phyloP scores from a whole-genome alignment of 2,329 filamentous ascomycete genomes.

The Ilyonectria mors-panacis region DNA sequence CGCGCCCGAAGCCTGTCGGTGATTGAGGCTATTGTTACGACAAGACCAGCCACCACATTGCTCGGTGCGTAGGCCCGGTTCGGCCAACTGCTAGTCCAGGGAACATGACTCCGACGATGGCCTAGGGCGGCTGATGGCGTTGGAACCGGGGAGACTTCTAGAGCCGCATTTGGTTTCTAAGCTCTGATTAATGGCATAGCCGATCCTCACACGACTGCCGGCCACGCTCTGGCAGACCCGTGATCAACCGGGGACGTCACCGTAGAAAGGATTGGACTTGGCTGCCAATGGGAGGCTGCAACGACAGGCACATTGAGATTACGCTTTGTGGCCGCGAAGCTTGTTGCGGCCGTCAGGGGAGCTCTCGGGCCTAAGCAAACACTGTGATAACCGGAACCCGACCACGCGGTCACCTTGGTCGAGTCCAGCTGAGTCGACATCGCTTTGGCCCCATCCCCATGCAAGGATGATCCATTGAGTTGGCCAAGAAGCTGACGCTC shows the following conservation, averaged over 20 bases:
- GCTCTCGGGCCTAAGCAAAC: constrained; percentile 23
- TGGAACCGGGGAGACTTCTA: not conserved
- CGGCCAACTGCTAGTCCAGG: constrained; percentile 10
- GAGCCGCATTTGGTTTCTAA: constrained; percentile 41
- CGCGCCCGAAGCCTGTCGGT: not conserved
- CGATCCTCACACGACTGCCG: constrained; percentile 11
- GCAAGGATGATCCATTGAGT: constrained; percentile 16
- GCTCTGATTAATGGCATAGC: constrained; percentile 34
- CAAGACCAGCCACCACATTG: too few species aligned
- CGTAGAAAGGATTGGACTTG: constrained; percentile 24
- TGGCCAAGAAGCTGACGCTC: constrained; percentile 20
- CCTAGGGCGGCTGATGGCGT: constrained; percentile 16
- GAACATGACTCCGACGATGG: not conserved
- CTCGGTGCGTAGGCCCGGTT: not conserved
- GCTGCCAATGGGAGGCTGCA: constrained; percentile 34
- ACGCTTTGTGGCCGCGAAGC: constrained; percentile 40
- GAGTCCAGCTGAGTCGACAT: constrained; percentile 17
- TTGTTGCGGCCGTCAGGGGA: constrained; percentile 39
- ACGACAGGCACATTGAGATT: constrained; percentile 32
- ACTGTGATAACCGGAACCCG: constrained; percentile 40
- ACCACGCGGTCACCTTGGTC: not conserved
- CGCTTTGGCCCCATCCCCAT: constrained; percentile 13
- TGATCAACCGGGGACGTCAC: constrained; percentile 41
- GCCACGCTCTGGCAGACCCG: constrained; percentile 27
- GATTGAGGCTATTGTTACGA: not conserved